These are phyloP conservation scores for Calocera cornea DNA, from an alignment of 768 basidiomycete species.

Conservation along the genomic window DNA sequence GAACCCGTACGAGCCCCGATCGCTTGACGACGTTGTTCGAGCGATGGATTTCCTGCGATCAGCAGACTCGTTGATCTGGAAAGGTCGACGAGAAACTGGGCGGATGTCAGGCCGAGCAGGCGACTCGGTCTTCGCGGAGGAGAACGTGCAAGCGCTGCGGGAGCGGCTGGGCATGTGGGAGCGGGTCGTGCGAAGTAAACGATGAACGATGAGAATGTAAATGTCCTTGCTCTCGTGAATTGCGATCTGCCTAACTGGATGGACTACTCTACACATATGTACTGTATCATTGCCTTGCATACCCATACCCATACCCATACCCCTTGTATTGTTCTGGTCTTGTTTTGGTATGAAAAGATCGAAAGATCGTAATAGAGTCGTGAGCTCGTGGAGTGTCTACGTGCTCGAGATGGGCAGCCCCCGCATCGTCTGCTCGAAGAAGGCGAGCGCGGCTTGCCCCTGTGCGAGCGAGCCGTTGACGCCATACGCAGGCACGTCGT, in stretches of 20 bases:
- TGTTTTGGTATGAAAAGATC: too few species aligned
- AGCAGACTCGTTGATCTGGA: background rate
- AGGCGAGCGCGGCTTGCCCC: constrained; percentile 34
- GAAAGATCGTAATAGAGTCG: background rate
- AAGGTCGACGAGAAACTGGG: background rate
- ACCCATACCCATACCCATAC: background rate
- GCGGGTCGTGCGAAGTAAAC: background rate
- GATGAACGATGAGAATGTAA: too few species aligned
- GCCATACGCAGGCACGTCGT: constrained; percentile 38
- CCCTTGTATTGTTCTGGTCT: background rate
- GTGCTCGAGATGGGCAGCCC: constrained; percentile 9
- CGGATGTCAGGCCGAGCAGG: background rate
- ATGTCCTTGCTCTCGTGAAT: background rate
- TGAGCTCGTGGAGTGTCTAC: too few species aligned
- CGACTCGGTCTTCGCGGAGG: background rate
- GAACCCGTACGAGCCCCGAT: background rate
- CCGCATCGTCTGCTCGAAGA: constrained; percentile 33
- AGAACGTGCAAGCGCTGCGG: background rate
- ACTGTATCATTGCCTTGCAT: background rate
- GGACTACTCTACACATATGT: background rate
- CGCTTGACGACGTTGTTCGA: background rate
- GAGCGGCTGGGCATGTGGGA: background rate
- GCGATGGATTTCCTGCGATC: constrained; percentile 1
- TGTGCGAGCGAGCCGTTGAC: constrained; percentile 24
- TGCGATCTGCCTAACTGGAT: background rate